Base-by-base conservation (phyloP, 2,329 filamentous ascomycete species). In the Nigrospora oryzae region DNA sequence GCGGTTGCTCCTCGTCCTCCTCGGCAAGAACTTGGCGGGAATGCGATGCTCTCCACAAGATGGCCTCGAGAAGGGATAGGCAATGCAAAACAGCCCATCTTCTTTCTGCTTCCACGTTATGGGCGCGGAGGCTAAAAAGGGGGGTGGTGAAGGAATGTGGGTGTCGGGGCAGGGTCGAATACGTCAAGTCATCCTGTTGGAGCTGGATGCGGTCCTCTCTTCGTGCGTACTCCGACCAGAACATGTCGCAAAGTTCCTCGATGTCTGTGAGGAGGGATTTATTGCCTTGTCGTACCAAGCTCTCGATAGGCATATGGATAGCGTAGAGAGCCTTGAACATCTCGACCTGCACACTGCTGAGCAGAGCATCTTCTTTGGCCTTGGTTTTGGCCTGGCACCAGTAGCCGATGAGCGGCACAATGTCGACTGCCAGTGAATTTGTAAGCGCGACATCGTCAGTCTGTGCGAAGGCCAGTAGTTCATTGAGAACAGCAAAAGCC, bases 211-310 rank as follows among this genome's bases (percentile, higher is more conserved):
- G 79, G 40, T 86, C 81, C 33, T 80, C 72, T 48, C 89, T 77
- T 51, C 73, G 82, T 4, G 79, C 73, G 62, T 97, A 97, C 56
- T 96, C 91, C 10, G 68, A 67, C 68, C 83, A 84, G n/a, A 98
- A 65, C 4, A 75, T 71, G 38, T 89, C 83, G 32, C 82, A 60
- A 2, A 96, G 63, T n/a, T 77, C 75, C 50, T 84, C 78, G 6
- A 95, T 44, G 51, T 74, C 62, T 38, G 56, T 68, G 28, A 63
- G 60, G 45, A 72, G 62, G 44, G 54, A 59, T 46, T 56, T 62
- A 51, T 66, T 63, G 3, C 63, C 58, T 8, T 64, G 59, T 42
- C 75, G 68, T 36, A 74, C 61, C 31, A 86, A 57, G 46, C 77
- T 67, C 51, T 86, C 73, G 38, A 86, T 67, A 51, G 84, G 79